Conservation (phyloP, 208 protist genomes). For the Trypanosoma brucei region DNA sequence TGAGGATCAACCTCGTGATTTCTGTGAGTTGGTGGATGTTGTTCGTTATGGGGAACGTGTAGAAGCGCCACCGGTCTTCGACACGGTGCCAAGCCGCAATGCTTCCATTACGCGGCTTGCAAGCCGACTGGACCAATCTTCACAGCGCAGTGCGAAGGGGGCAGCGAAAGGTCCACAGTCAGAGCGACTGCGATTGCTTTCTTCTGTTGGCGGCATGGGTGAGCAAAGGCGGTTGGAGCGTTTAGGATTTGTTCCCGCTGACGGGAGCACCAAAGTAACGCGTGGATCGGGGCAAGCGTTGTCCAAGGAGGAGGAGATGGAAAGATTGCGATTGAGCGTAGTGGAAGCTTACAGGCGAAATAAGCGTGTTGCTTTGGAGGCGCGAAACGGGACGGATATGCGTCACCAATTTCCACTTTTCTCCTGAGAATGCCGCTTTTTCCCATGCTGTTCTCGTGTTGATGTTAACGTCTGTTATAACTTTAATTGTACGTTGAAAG, state of each 20-base stretch:
- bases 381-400: slow-evolving; percentile 71
- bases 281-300: neutral
- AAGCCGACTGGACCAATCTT: slow-evolving; percentile 24
- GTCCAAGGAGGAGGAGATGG: slow-evolving; percentile 69
- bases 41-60: slow-evolving; percentile 82
- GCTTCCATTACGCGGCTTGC: slow-evolving; percentile 65
- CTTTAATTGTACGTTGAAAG: too few species aligned
- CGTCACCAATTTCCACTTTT: slow-evolving; percentile 73
- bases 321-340: slow-evolving; percentile 60
- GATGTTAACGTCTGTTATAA: too few species aligned
- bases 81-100: slow-evolving; percentile 67
- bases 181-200: slow-evolving; percentile 26
- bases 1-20: slow-evolving; percentile 35
- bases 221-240: slow-evolving; percentile 65
- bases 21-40: slow-evolving; percentile 82
- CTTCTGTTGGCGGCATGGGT: slow-evolving; percentile 27
- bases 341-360: slow-evolving; percentile 79
- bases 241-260: slow-evolving; percentile 47
- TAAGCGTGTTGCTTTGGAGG: slow-evolving; percentile 34
- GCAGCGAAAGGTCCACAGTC: slow-evolving; percentile 4
- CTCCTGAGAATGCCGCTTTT: slow-evolving; percentile 18
- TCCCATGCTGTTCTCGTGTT: neutral
- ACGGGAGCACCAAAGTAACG: slow-evolving; percentile 20
- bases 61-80: slow-evolving; percentile 83
- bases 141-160: neutral